phyloP scores from a whole-genome alignment of 2,329 filamentous ascomycete genomes.

The Camillea tinctor region DNA sequence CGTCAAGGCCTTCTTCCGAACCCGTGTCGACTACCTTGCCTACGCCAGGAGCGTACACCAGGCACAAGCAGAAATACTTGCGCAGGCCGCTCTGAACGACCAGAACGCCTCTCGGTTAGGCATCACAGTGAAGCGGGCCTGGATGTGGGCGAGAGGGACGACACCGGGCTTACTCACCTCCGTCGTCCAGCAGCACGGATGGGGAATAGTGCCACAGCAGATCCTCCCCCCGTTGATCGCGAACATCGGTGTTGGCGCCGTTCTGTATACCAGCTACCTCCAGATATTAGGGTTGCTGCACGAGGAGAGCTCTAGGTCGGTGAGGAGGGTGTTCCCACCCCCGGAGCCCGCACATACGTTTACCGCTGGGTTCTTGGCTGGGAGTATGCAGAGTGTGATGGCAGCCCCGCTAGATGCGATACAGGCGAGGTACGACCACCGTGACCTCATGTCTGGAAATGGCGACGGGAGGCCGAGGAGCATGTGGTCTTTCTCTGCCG shows the following conservation, averaged over 20 bases:
- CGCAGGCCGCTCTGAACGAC: constrained; percentile 37
- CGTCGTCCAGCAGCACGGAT: constrained; percentile 68
- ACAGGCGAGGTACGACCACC: constrained; percentile 68
- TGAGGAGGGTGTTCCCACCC: constrained; percentile 68
- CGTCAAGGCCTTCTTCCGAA: constrained; percentile 89
- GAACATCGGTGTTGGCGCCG: constrained; percentile 70
- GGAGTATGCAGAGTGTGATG: constrained; percentile 66
- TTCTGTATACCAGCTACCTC: constrained; percentile 74
- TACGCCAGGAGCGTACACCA: constrained; percentile 56
- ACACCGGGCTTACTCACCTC: constrained; percentile 68
- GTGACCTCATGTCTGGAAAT: constrained; percentile 43
- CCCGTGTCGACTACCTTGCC: constrained; percentile 77
- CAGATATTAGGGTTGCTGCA: constrained; percentile 66
- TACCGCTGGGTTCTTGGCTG: constrained; percentile 67
- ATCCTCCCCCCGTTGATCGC: constrained; percentile 74
- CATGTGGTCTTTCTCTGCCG: constrained; percentile 71
- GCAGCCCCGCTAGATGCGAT: constrained; percentile 76
- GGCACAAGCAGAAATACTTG: constrained; percentile 40
- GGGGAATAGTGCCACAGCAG: constrained; percentile 72
- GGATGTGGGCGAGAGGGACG: constrained; percentile 57
- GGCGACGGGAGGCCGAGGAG: constrained; percentile 49
- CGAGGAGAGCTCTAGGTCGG: constrained; percentile 56
- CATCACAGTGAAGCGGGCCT: constrained; percentile 40
- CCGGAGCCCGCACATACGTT: constrained; percentile 64
- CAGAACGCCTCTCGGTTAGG: constrained; percentile 33